Percentiles rank a stretch among this genome's conserved stretches.
Evolutionary conservation across 2,329 filamentous ascomycete genomes (phyloP).

Genomic region (Diplodia mutila): DNA sequence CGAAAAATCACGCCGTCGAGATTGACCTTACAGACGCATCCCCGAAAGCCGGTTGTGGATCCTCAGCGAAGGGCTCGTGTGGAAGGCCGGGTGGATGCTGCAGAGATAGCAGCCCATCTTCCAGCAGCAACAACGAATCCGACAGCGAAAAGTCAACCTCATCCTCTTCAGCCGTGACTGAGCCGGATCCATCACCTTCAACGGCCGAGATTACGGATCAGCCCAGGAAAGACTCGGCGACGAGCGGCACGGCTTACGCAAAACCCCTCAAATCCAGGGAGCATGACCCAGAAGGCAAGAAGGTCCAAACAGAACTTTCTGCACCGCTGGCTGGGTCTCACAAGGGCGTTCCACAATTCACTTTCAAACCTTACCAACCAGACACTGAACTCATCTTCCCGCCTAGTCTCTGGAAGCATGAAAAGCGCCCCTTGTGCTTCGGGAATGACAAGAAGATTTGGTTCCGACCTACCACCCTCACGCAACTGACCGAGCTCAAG

Average conservation of each 20-base stretch:
- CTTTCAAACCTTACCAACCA: conserved; percentile 84
- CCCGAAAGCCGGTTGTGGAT: conserved; percentile 33
- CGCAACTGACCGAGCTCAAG: conserved; percentile 89
- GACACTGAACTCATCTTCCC: conserved; percentile 95
- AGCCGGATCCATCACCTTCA: conserved; percentile 31
- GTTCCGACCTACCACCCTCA: conserved; percentile 84
- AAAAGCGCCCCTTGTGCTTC: conserved; percentile 78
- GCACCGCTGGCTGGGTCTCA: conserved; percentile 58
- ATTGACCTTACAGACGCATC: conserved; percentile 36
- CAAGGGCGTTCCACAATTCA: conserved; percentile 60
- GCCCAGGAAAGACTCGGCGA: conserved; percentile 31
- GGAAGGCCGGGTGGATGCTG: conserved; percentile 45
- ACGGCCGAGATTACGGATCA: conserved; percentile 33
- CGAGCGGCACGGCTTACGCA: conserved; percentile 40
- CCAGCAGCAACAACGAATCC: conserved; percentile 33
- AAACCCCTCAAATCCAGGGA: conserved; percentile 43
- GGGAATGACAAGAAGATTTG: conserved; percentile 92
- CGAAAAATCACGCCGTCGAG: conserved; percentile 20
- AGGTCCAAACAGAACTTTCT: conserved; percentile 44
- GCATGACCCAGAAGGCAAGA: conserved; percentile 54
- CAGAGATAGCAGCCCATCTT: conserved; percentile 34
- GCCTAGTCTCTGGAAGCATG: conserved; percentile 76
- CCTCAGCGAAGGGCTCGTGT: conserved; percentile 37
- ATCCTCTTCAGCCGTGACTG: conserved; percentile 20
- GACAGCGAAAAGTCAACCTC: conserved; percentile 38